Evolutionary conservation across 1,284 basidiomycete genomes (phyloP).

Genomic region (Pyrrhoderma lamaoense): DNA sequence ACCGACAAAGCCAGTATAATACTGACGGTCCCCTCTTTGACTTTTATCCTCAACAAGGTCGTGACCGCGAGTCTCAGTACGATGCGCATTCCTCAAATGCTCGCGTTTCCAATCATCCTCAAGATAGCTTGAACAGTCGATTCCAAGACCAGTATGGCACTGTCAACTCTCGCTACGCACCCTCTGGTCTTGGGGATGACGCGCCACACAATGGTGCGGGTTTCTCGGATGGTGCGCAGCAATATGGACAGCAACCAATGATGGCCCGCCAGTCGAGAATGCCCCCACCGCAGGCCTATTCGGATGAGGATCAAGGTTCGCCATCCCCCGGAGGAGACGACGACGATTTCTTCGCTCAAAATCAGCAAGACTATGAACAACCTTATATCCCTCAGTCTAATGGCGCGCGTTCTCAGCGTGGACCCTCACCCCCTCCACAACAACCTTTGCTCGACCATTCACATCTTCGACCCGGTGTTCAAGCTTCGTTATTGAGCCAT

Average conservation of each 20-base stretch:
- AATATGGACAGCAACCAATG: constrained; percentile 11
- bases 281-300: constrained; percentile 12
- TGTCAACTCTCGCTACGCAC: not conserved
- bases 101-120: constrained; percentile 6
- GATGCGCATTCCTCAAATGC: constrained; percentile 10
- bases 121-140: constrained; percentile 3
- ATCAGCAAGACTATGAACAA: constrained; percentile 14
- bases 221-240: constrained; percentile 10
- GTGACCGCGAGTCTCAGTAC: not conserved
- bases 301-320: constrained; percentile 16
- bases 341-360: constrained; percentile 36
- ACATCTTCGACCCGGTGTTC: constrained; percentile 88
- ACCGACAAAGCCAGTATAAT: not conserved
- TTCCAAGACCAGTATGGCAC: constrained; percentile 9
- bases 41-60: constrained; percentile 12
- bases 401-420: constrained; percentile 13
- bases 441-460: constrained; percentile 80
- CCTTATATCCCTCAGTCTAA: constrained; percentile 13
- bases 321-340: constrained; percentile 16
- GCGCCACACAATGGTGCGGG: constrained; percentile 13
- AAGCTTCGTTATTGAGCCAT: constrained; percentile 88
- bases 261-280: constrained; percentile 6
- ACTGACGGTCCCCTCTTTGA: constrained; percentile 17
- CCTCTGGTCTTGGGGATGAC: not conserved
- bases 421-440: constrained; percentile 36